These are phyloP conservation scores for Linnemannia exigua DNA, from an alignment of 192 early-diverging fungal genomes.

Conservation along the genomic window DNA sequence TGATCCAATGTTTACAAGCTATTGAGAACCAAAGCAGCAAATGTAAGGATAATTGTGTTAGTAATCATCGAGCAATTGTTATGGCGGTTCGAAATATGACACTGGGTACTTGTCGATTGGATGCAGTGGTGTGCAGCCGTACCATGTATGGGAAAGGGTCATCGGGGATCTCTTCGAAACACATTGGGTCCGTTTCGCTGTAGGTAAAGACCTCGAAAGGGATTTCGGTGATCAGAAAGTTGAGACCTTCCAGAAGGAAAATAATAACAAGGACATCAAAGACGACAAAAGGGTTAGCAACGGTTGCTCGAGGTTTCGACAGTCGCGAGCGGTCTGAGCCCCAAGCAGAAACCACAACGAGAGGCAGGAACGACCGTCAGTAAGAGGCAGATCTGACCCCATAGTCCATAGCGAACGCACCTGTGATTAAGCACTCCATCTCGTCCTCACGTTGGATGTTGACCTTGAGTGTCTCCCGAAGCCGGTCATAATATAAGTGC, in stretches of 20 bases:
- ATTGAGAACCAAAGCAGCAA: neutral
- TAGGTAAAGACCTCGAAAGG: slow-evolving; percentile 96
- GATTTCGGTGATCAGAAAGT: slow-evolving; percentile 93
- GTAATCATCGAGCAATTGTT: neutral
- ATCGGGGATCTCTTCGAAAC: slow-evolving; percentile 64
- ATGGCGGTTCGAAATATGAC: neutral
- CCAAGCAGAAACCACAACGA: neutral
- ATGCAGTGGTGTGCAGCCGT: neutral
- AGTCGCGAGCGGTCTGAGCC: neutral
- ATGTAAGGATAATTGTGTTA: neutral
- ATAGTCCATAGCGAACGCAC: slow-evolving; percentile 32
- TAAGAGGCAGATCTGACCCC: neutral
- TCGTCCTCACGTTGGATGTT: slow-evolving; percentile 91
- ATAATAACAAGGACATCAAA: neutral
- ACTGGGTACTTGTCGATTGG: neutral
- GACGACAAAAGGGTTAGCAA: neutral
- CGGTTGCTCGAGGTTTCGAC: neutral
- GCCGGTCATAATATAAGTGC: slow-evolving; percentile 80
- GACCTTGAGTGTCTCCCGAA: slow-evolving; percentile 77
- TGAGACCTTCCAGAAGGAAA: slow-evolving; percentile 71
- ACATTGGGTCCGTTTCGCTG: slow-evolving; percentile 76
- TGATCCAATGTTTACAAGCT: slow-evolving; percentile 97
- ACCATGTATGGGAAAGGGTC: slow-evolving; percentile 93
- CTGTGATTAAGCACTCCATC: slow-evolving; percentile 89
- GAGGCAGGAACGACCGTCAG: neutral